These are phyloP conservation scores for Tripterygium wilfordii DNA, from an alignment of 177 flowering plant genomes.

Conservation along the genomic window DNA sequence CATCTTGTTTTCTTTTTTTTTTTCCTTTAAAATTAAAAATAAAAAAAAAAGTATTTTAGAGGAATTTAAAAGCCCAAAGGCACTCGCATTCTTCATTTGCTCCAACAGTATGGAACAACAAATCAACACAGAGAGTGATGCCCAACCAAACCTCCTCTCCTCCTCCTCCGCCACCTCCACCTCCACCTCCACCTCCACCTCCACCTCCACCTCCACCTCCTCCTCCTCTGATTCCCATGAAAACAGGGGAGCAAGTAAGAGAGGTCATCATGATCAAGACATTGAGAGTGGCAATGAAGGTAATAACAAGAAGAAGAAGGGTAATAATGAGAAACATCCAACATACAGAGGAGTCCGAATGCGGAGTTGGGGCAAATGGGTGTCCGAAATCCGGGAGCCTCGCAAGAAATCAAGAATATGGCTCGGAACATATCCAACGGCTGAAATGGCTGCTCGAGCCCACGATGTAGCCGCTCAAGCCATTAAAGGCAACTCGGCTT, in stretches of 20 bases:
- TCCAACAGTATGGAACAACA: slow-evolving; percentile 18
- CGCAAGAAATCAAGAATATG: slow-evolving; percentile 72
- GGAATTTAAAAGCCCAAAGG: too few species aligned
- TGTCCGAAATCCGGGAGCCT: slow-evolving; percentile 70
- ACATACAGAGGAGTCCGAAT: slow-evolving; percentile 61
- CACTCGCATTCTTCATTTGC: too few species aligned
- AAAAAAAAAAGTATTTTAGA: too few species aligned
- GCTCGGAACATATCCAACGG: slow-evolving; percentile 69
- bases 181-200: slow-evolving; percentile 10
- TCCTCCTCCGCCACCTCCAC: slow-evolving; percentile 11
- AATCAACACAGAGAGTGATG: slow-evolving; percentile 19
- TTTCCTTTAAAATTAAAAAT: too few species aligned
- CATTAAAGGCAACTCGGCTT: slow-evolving; percentile 57
- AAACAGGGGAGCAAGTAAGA: too few species aligned
- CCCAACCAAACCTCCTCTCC: slow-evolving; percentile 8
- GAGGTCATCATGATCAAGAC: too few species aligned
- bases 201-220: slow-evolving; percentile 16
- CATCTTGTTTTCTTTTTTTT: too few species aligned
- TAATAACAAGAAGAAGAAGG: slow-evolving; percentile 9
- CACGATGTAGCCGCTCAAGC: slow-evolving; percentile 60
- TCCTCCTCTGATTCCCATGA: slow-evolving; percentile 5
- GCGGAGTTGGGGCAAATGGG: slow-evolving; percentile 81
- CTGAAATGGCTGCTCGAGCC: slow-evolving; percentile 83
- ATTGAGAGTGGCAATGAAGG: slow-evolving; percentile 9
- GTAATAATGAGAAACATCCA: slow-evolving; percentile 30